Percentiles rank a stretch among this genome's conserved stretches.
These are phyloP conservation scores for Cadophora luteo-olivacea DNA, from an alignment of 2,329 filamentous ascomycete species.

Conservation along the genomic window DNA sequence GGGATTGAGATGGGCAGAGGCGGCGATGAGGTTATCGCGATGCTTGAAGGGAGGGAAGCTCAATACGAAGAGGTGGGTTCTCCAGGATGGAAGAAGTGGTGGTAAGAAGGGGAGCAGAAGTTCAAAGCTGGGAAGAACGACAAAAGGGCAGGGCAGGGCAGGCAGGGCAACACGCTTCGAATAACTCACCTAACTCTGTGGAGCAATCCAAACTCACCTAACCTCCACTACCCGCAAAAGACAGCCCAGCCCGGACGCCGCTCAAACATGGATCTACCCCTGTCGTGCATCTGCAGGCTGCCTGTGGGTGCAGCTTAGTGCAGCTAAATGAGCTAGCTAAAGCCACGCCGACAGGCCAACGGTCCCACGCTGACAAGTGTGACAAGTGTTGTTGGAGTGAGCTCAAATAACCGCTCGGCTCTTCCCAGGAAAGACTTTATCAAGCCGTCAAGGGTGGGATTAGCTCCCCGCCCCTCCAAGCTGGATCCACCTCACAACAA, in stretches of 20 bases:
- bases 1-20: constrained; percentile 1
- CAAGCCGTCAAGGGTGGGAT: not conserved
- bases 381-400: not conserved
- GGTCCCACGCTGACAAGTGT: not conserved
- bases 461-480: constrained; percentile 6
- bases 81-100: not conserved
- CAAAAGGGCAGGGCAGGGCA: not conserved
- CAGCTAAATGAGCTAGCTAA: not conserved
- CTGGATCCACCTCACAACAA: not conserved
- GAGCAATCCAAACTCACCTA: constrained; percentile 6
- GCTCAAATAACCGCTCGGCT: not conserved
- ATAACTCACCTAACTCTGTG: not conserved
- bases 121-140: constrained; percentile 3
- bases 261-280: not conserved
- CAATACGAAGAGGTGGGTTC: not conserved
- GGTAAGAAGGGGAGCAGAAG: constrained; percentile 6
- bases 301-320: not conserved
- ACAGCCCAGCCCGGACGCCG: not conserved
- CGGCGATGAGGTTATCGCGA: not conserved
- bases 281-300: constrained; percentile 28
- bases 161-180: constrained; percentile 8
- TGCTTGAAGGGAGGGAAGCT: not conserved
- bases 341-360: not conserved
- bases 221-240: not conserved
- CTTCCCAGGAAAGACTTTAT: constrained; percentile 2